Evolutionary conservation across 495 filamentous ascomycete genomes (phyloP).

Genomic region (Daldinia vernicosa): DNA sequence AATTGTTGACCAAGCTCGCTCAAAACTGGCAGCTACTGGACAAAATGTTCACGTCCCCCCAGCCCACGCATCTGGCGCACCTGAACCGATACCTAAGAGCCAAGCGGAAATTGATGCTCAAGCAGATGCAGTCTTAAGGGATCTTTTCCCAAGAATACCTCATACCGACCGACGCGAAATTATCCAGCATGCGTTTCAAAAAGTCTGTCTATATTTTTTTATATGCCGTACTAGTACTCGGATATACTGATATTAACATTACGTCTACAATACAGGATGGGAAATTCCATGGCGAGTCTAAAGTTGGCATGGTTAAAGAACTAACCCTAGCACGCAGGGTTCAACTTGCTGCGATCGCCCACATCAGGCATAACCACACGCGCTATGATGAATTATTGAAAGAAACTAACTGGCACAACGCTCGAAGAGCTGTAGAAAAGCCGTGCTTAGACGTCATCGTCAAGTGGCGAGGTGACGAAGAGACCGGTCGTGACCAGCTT

Average conservation of each 20-base stretch:
- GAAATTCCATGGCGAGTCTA: slow-evolving; percentile 40
- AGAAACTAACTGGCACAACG: slow-evolving; percentile 70
- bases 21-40: slow-evolving; percentile 41
- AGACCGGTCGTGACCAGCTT: slow-evolving; percentile 75
- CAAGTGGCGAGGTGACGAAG: slow-evolving; percentile 89
- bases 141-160: slow-evolving; percentile 89
- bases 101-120: slow-evolving; percentile 76
- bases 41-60: slow-evolving; percentile 23
- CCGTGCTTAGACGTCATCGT: slow-evolving; percentile 75
- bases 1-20: slow-evolving; percentile 60
- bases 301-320: slow-evolving; percentile 73
- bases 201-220: slow-evolving; percentile 59
- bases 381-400: slow-evolving; percentile 82
- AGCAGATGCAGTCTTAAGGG: slow-evolving; percentile 75
- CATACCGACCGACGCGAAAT: slow-evolving; percentile 78
- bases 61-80: slow-evolving; percentile 40
- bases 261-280: slow-evolving; percentile 28
- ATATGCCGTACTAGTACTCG: not conserved
- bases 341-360: slow-evolving; percentile 83
- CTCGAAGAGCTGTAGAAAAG: slow-evolving; percentile 74
- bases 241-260: slow-evolving; percentile 11
- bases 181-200: slow-evolving; percentile 82
- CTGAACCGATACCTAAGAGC: slow-evolving; percentile 62
- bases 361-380: slow-evolving; percentile 87
- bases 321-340: slow-evolving; percentile 76